These are phyloP conservation scores for Aureobasidium mangrovei DNA, from an alignment of 2,329 filamentous ascomycete genomes.

Conservation along the genomic window DNA sequence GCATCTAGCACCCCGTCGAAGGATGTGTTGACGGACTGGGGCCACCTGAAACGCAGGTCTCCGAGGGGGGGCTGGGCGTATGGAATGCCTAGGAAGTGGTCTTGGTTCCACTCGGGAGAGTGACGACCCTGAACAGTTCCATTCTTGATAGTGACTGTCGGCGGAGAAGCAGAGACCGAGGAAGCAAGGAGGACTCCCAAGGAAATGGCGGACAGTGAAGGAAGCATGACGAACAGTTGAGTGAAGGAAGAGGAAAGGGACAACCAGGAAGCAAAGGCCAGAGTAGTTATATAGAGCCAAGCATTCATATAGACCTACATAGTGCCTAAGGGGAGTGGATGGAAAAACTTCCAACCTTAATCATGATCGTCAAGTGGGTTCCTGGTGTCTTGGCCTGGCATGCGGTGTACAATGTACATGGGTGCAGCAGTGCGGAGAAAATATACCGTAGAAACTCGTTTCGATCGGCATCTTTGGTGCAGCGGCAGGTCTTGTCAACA, in stretches of 20 bases:
- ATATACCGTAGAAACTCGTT: background rate
- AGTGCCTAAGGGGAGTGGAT: background rate
- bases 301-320: constrained; percentile 1
- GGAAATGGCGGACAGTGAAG: background rate
- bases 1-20: constrained; percentile 33
- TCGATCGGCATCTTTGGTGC: no score
- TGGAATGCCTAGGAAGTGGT: constrained; percentile 38
- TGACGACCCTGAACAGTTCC: constrained; percentile 35
- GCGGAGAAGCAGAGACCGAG: constrained; percentile 14
- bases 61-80: constrained; percentile 30
- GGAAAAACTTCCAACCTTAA: constrained; percentile 2
- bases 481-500: no score
- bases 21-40: constrained; percentile 28
- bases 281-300: background rate
- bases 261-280: background rate
- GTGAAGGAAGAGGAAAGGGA: background rate
- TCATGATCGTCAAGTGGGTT: background rate
- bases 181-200: background rate
- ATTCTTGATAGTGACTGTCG: constrained; percentile 34
- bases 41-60: constrained; percentile 26
- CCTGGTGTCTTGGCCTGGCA: background rate
- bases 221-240: background rate
- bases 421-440: constrained; percentile 5
- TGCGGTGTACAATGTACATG: background rate
- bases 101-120: constrained; percentile 35